Conservation (phyloP, 2,329 filamentous ascomycete species). For the Aspergillus intermedius region DNA sequence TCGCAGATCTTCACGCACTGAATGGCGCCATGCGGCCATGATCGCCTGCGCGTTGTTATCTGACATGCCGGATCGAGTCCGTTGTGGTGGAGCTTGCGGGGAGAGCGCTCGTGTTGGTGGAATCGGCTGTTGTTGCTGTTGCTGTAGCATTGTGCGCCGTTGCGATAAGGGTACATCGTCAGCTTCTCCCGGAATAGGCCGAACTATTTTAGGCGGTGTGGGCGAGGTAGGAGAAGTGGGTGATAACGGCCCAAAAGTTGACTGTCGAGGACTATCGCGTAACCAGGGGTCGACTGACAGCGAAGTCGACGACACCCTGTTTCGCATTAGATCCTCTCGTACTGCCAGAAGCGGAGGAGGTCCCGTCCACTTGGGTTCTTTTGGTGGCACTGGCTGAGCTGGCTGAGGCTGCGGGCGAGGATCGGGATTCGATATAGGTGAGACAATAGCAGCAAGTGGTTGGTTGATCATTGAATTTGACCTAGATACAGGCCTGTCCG, state of each 20-base stretch:
- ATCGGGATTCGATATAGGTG: slow-evolving; percentile 1
- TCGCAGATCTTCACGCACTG: slow-evolving; percentile 57
- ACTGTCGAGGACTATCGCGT: slow-evolving; percentile 22
- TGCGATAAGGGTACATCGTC: slow-evolving; percentile 69
- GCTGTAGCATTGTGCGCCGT: slow-evolving; percentile 56
- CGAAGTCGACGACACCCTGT: slow-evolving; percentile 31
- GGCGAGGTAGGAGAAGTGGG: slow-evolving; percentile 1
- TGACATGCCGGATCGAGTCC: slow-evolving; percentile 10
- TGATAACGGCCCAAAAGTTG: slow-evolving; percentile 11
- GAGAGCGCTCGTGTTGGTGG: slow-evolving; percentile 10
- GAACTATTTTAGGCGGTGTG: slow-evolving; percentile 11
- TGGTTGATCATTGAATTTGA: background rate
- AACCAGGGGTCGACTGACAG: slow-evolving; percentile 26
- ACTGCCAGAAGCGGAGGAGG: slow-evolving; percentile 48
- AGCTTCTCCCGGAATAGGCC: slow-evolving; percentile 33
- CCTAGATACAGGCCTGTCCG: background rate
- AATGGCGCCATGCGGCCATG: slow-evolving; percentile 62
- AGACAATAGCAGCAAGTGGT: background rate
- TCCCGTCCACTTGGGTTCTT: slow-evolving; percentile 18
- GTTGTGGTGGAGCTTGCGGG: slow-evolving; percentile 39
- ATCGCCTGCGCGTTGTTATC: slow-evolving; percentile 42
- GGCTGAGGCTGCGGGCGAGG: slow-evolving; percentile 1
- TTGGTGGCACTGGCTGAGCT: background rate
- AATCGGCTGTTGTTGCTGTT: slow-evolving; percentile 38
- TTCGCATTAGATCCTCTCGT: slow-evolving; percentile 47